Conservation (phyloP, 1,284 basidiomycete species). For the Coniferiporia sulphurascens region DNA sequence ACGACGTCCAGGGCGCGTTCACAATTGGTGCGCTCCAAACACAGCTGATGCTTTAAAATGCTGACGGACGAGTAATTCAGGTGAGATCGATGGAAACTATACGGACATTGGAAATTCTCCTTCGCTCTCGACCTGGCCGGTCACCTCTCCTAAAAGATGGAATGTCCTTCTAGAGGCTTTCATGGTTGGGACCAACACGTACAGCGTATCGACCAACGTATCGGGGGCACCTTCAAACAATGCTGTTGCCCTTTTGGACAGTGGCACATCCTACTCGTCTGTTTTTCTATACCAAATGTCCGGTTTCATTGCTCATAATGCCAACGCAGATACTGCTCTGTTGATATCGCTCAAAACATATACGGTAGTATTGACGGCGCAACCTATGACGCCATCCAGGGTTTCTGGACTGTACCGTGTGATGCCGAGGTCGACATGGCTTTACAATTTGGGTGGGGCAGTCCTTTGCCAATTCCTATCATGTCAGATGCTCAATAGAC, state of each 20-base stretch:
- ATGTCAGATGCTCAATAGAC: slow-evolving; percentile 3
- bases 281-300: slow-evolving; percentile 26
- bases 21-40: slow-evolving; percentile 49
- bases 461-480: background rate
- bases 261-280: slow-evolving; percentile 73
- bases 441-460: slow-evolving; percentile 64
- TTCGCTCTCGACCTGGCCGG: slow-evolving; percentile 67
- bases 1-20: slow-evolving; percentile 60
- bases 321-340: slow-evolving; percentile 53
- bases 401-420: slow-evolving; percentile 69
- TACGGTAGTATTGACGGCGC: slow-evolving; percentile 61
- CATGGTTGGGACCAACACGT: slow-evolving; percentile 47
- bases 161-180: slow-evolving; percentile 68
- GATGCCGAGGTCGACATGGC: slow-evolving; percentile 67
- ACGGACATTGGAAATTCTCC: slow-evolving; percentile 46
- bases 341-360: slow-evolving; percentile 57
- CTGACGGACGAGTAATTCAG: slow-evolving; percentile 28
- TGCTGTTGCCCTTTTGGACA: slow-evolving; percentile 70
- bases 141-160: slow-evolving; percentile 58
- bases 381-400: slow-evolving; percentile 40
- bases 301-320: background rate
- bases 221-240: slow-evolving; percentile 54
- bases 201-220: slow-evolving; percentile 51
- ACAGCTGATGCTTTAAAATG: background rate
- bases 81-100: slow-evolving; percentile 63